phyloP scores from a whole-genome alignment of 2,329 filamentous ascomycete genomes.

The Aspergillus eucalypticola region DNA sequence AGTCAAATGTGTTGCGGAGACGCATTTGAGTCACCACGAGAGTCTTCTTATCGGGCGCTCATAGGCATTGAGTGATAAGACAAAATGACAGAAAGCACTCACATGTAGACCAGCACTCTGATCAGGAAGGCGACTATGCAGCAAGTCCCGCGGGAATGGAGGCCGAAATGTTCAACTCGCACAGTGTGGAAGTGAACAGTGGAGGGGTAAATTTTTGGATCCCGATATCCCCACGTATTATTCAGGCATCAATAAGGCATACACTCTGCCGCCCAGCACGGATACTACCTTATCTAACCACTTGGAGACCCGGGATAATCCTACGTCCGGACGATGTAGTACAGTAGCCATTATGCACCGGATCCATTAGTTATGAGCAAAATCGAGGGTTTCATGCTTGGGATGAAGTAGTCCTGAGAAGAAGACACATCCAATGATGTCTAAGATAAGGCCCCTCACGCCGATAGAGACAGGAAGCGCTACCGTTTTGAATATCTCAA shows the following conservation, averaged over 20 bases:
- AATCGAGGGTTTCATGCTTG: too few species aligned
- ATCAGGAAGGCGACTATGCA: not conserved
- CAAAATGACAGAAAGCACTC: not conserved
- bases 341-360: not conserved
- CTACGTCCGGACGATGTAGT: not conserved
- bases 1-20: not conserved
- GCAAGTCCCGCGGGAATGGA: constrained; percentile 12
- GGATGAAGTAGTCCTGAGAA: too few species aligned
- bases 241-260: constrained; percentile 26
- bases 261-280: not conserved
- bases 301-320: not conserved
- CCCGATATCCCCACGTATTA: constrained; percentile 24
- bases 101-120: not conserved
- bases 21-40: constrained; percentile 4
- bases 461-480: too few species aligned
- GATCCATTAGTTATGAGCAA: too few species aligned
- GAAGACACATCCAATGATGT: too few species aligned
- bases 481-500: too few species aligned
- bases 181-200: constrained; percentile 14
- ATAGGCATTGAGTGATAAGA: not conserved
- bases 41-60: constrained; percentile 3
- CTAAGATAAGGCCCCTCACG: too few species aligned
- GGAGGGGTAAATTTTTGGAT: constrained; percentile 39
- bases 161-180: constrained; percentile 15
- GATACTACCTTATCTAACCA: not conserved